These are phyloP conservation scores for Phytophthora macrochlamydospora DNA, from an alignment of 352 stramenopile genomes.

Conservation along the genomic window DNA sequence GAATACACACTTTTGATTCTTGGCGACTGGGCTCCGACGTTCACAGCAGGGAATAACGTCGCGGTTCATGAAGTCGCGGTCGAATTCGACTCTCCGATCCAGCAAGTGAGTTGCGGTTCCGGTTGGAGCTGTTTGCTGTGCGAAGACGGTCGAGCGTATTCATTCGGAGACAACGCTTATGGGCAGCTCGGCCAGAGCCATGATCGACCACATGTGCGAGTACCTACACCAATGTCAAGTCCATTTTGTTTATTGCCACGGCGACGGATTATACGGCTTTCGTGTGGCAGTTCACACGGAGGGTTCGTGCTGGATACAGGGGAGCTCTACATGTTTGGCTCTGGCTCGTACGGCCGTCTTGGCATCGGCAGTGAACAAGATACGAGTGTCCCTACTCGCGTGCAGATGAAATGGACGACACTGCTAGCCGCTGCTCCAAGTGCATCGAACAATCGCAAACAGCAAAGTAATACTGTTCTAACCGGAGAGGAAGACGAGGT, in stretches of 20 bases:
- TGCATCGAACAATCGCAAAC: constrained; percentile 11
- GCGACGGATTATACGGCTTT: constrained; percentile 46
- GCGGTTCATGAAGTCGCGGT: constrained; percentile 45
- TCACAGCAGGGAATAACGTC: constrained; percentile 7
- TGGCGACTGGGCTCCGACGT: constrained; percentile 37
- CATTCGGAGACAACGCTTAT: constrained; percentile 60
- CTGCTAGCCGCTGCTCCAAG: constrained; percentile 23
- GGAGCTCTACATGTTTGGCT: constrained; percentile 73
- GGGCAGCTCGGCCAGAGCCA: constrained; percentile 68
- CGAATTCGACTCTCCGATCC: constrained; percentile 49
- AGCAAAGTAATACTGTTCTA: constrained; percentile 1
- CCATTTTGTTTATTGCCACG: constrained; percentile 29
- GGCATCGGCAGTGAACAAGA: constrained; percentile 41
- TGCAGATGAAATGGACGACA: constrained; percentile 48
- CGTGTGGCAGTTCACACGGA: constrained; percentile 59
- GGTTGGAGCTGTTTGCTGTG: constrained; percentile 62
- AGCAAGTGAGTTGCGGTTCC: constrained; percentile 48
- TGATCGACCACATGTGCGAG: constrained; percentile 13
- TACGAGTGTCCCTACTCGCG: constrained; percentile 26
- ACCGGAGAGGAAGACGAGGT: constrained; percentile 39
- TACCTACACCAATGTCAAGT: constrained; percentile 18
- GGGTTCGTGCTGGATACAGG: constrained; percentile 65
- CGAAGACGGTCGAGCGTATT: constrained; percentile 50
- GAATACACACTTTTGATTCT: constrained; percentile 65
- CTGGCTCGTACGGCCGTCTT: constrained; percentile 61